Conservation (phyloP, 805 yeast species). For the Metschnikowia baotianmanensis region DNA sequence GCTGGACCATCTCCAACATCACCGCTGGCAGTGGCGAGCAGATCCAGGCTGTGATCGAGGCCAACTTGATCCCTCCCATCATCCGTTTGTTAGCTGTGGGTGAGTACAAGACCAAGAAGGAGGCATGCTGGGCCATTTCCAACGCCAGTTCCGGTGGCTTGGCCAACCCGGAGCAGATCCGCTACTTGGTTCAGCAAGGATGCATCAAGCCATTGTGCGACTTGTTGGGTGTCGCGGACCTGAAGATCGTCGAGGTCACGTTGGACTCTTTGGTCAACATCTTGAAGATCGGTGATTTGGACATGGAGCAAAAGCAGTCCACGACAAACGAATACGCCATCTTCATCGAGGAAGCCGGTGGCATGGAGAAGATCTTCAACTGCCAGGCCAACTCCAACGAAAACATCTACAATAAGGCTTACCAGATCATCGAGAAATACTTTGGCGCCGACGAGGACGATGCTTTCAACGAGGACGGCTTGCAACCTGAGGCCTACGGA, state of each 20-base stretch:
- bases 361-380: slow-evolving; percentile 92
- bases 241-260: slow-evolving; percentile 90
- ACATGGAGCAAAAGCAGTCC: slow-evolving; percentile 71
- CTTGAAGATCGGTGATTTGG: slow-evolving; percentile 90
- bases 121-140: slow-evolving; percentile 99
- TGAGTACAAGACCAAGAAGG: slow-evolving; percentile 94
- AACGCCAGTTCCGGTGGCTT: slow-evolving; percentile 97
- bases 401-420: slow-evolving; percentile 89
- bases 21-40: slow-evolving; percentile 97
- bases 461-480: slow-evolving; percentile 59
- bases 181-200: slow-evolving; percentile 90
- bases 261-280: slow-evolving; percentile 94
- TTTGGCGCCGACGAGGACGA: slow-evolving; percentile 83
- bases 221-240: slow-evolving; percentile 80
- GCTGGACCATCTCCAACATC: slow-evolving; percentile 98
- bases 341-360: slow-evolving; percentile 96
- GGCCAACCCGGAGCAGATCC: slow-evolving; percentile 86
- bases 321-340: slow-evolving; percentile 82
- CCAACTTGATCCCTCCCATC: slow-evolving; percentile 88
- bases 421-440: slow-evolving; percentile 83
- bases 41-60: slow-evolving; percentile 94
- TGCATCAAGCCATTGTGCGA: slow-evolving; percentile 97
- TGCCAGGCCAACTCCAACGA: slow-evolving; percentile 92
- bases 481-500: slow-evolving; percentile 75
- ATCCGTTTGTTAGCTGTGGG: slow-evolving; percentile 76